A percentile compares a stretch with the other conserved stretches of the same genome.
These are phyloP conservation scores for Theobroma grandiflorum DNA, from an alignment of 441 rosid species.

Conservation along the genomic window DNA sequence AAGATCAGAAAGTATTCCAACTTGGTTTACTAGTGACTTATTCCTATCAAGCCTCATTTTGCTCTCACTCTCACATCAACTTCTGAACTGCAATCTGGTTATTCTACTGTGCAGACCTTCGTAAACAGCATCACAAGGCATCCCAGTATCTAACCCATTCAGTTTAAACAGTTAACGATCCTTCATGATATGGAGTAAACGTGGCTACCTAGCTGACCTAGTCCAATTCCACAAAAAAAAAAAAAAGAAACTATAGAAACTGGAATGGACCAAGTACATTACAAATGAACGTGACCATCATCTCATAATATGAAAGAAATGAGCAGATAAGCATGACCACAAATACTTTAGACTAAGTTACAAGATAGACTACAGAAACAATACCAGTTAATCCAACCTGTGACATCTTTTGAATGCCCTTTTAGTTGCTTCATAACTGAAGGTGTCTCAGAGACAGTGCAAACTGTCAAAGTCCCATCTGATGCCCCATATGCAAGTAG, in stretches of 20 bases:
- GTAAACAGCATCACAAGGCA: background rate
- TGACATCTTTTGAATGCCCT: conserved; percentile 96
- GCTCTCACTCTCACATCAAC: background rate
- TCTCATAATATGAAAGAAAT: conserved; percentile 19
- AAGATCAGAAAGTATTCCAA: background rate
- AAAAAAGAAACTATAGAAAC: background rate
- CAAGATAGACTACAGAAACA: conserved; percentile 52
- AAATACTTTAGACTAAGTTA: conserved; percentile 33
- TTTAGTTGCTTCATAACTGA: conserved; percentile 66
- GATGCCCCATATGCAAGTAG: conserved; percentile 94
- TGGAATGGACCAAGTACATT: background rate
- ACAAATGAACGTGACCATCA: background rate
- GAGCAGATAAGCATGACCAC: conserved; percentile 18
- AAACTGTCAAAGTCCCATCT: conserved; percentile 91
- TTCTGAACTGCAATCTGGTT: conserved; percentile 7
- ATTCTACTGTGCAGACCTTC: background rate
- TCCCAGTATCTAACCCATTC: background rate
- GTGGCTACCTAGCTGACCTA: background rate
- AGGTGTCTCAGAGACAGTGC: conserved; percentile 82
- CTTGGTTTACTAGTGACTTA: background rate
- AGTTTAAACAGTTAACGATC: conserved; percentile 11
- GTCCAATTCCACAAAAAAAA: background rate
- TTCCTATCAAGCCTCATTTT: conserved; percentile 1
- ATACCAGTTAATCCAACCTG: conserved; percentile 96
- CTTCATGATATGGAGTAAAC: conserved; percentile 18